Evolutionary conservation across 169 alveolate genomes (phyloP).

Genomic region (Cryptosporidium felis): DNA sequence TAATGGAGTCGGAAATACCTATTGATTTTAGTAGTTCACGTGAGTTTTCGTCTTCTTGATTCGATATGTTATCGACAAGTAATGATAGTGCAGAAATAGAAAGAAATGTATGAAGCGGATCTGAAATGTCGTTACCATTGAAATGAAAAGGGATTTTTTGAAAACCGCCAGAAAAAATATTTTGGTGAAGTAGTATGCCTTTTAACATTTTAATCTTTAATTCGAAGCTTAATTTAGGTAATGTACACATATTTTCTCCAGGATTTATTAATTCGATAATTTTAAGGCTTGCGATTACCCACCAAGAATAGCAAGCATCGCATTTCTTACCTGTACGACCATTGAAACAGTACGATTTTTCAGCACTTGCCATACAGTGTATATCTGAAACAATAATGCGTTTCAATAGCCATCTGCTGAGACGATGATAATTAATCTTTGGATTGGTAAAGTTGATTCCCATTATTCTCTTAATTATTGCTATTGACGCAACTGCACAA

Average conservation of each 20-base stretch:
- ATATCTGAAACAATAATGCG: constrained; percentile 71
- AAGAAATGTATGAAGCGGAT: constrained; percentile 78
- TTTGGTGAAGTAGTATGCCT: constrained; percentile 58
- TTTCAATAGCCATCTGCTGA: constrained; percentile 25
- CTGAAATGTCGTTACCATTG: constrained; percentile 66
- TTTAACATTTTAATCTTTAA: not conserved
- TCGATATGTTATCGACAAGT: not conserved
- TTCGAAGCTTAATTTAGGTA: not conserved
- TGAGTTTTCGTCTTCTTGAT: not conserved
- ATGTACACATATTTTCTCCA: not conserved
- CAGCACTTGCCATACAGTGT: constrained; percentile 21
- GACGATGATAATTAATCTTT: constrained; percentile 1
- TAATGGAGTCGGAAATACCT: not conserved
- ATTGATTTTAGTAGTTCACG: not conserved
- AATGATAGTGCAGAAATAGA: constrained; percentile 75
- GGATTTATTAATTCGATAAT: constrained; percentile 46
- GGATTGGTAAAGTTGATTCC: not conserved
- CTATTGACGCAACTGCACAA: constrained; percentile 73
- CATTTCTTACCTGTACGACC: constrained; percentile 76
- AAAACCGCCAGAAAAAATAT: constrained; percentile 40
- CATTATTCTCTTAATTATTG: constrained; percentile 31
- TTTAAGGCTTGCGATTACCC: constrained; percentile 75
- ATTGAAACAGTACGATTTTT: constrained; percentile 66
- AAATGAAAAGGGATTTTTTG: constrained; percentile 42
- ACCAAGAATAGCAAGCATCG: constrained; percentile 77